A percentile compares a stretch with the other conserved stretches of the same genome.
Conservation (phyloP, 2,329 filamentous ascomycete species). For the Tolypocladium pustulatum region DNA sequence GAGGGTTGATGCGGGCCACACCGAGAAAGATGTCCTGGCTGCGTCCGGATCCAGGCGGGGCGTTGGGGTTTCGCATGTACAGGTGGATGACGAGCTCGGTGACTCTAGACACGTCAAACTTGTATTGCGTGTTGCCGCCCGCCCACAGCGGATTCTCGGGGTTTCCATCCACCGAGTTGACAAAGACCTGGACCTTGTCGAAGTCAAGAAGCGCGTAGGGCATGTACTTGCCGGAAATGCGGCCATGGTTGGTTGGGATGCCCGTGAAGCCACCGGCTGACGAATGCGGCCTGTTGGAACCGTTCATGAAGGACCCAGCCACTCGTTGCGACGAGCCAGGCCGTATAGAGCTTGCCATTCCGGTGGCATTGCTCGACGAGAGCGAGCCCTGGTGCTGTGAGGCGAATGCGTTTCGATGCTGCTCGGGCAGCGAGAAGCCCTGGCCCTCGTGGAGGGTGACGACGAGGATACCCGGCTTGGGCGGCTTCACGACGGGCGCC, state of each 20-base stretch:
- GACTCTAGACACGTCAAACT: constrained; percentile 94
- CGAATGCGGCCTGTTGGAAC: constrained; percentile 65
- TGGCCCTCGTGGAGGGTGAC: constrained; percentile 93
- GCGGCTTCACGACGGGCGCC: constrained; percentile 54
- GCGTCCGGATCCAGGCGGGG: constrained; percentile 74
- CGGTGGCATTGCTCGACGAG: constrained; percentile 49
- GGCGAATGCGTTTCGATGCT: constrained; percentile 70
- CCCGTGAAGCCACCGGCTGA: constrained; percentile 72
- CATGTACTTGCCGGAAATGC: constrained; percentile 92
- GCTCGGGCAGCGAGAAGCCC: constrained; percentile 82
- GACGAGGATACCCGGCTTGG: constrained; percentile 91
- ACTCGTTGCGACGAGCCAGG: constrained; percentile 46
- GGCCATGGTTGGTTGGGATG: constrained; percentile 86
- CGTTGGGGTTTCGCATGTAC: constrained; percentile 86
- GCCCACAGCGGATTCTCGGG: constrained; percentile 95
- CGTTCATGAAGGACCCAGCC: constrained; percentile 54
- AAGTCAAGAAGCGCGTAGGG: constrained; percentile 96
- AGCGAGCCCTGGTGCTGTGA: constrained; percentile 64
- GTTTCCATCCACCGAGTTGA: constrained; percentile 89
- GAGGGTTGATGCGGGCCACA: constrained; percentile 80
- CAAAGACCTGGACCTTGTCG: constrained; percentile 97
- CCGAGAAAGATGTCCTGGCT: constrained; percentile 96
- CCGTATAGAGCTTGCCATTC: constrained; percentile 39
- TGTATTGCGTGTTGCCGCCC: constrained; percentile 97
- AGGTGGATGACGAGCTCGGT: constrained; percentile 86